These are phyloP conservation scores for Ceratobasidium sp. DNA, from an alignment of 1,284 basidiomycete species.

Conservation along the genomic window DNA sequence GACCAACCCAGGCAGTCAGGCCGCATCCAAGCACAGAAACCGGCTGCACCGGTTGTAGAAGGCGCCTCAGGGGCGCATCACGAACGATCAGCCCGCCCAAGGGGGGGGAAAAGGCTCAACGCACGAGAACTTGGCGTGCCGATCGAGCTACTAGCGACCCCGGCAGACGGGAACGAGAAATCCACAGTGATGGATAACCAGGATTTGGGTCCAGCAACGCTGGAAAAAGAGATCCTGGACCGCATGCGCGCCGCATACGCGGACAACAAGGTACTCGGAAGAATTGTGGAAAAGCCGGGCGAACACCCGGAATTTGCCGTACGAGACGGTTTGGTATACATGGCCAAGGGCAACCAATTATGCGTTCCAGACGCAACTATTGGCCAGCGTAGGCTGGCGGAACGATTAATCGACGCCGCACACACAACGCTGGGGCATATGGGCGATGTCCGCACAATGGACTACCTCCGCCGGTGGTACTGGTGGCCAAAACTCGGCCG, in stretches of 20 bases:
- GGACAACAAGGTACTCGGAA: neutral
- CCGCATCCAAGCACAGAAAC: neutral
- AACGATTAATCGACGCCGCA: slow-evolving; percentile 46
- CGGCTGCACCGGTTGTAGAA: no score
- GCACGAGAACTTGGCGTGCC: no score
- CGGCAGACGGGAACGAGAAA: neutral
- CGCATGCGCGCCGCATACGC: neutral
- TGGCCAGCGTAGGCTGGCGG: slow-evolving; percentile 43
- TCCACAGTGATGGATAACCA: no score
- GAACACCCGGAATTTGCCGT: slow-evolving; percentile 50
- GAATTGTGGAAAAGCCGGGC: slow-evolving; percentile 40
- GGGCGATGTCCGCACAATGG: slow-evolving; percentile 44
- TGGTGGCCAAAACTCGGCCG: slow-evolving; percentile 47
- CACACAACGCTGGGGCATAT: slow-evolving; percentile 43
- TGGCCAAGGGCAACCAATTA: slow-evolving; percentile 48
- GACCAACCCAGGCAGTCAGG: neutral
- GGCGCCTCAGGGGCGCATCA: no score
- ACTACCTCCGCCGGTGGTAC: slow-evolving; percentile 34
- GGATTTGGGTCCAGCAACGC: neutral
- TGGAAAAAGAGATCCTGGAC: neutral
- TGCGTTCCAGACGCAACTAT: slow-evolving; percentile 54
- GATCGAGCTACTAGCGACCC: neutral
- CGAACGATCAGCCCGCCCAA: no score
- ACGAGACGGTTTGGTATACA: slow-evolving; percentile 49
- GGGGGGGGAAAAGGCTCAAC: no score